Conservation (phyloP, 2,329 filamentous ascomycete species). For the Exophiala calicioides region DNA sequence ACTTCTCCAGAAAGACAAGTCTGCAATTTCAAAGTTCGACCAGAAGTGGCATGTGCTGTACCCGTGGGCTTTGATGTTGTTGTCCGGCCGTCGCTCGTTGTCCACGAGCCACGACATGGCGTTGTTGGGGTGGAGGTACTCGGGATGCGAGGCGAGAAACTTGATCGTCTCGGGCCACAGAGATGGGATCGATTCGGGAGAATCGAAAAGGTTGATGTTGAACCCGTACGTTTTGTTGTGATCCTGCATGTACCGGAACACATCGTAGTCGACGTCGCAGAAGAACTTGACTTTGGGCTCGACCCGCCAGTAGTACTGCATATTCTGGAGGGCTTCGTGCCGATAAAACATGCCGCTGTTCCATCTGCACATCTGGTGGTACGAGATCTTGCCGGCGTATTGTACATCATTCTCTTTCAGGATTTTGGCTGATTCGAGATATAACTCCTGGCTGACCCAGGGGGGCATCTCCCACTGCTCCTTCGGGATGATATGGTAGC, state of each 20-base stretch:
- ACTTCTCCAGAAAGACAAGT: slow-evolving; percentile 90
- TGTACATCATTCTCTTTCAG: slow-evolving; percentile 84
- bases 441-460: slow-evolving; percentile 90
- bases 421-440: slow-evolving; percentile 78
- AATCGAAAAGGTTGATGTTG: slow-evolving; percentile 95
- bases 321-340: slow-evolving; percentile 79
- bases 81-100: slow-evolving; percentile 70
- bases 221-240: slow-evolving; percentile 99
- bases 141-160: slow-evolving; percentile 81
- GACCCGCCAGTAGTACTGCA: slow-evolving; percentile 96
- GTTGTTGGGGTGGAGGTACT: slow-evolving; percentile 79
- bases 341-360: slow-evolving; percentile 98
- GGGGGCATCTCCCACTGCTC: slow-evolving; percentile 91
- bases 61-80: slow-evolving; percentile 79
- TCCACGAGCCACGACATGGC: slow-evolving; percentile 88
- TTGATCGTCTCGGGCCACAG: slow-evolving; percentile 96
- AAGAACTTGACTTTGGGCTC: slow-evolving; percentile 99
- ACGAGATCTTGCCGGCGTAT: slow-evolving; percentile 84
- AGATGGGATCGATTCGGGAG: slow-evolving; percentile 77
- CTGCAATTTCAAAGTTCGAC: slow-evolving; percentile 97
- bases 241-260: slow-evolving; percentile 97
- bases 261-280: slow-evolving; percentile 97
- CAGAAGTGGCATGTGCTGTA: slow-evolving; percentile 99
- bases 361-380: slow-evolving; percentile 99
- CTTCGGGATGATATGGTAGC: slow-evolving; percentile 67